Base-by-base conservation (phyloP, 306 rosid species). In the Cicer yamashitae region DNA sequence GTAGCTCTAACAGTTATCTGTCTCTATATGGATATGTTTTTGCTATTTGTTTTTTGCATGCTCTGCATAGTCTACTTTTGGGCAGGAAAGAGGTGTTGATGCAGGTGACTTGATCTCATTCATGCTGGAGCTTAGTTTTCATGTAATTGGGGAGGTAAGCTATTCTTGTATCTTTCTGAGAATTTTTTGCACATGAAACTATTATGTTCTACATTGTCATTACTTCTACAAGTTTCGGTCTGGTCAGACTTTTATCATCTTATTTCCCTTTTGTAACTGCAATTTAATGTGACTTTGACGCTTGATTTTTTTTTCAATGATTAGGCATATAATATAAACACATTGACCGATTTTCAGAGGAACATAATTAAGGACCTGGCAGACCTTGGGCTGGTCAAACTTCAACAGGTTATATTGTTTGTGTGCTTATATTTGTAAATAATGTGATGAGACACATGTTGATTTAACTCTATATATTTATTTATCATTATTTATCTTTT, bases 111-210 rank as follows among this genome's bases (percentile, higher is more conserved):
- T 94, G 84, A 91, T 94, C 82, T 86, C 96, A 18, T 91, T 91
- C 85, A 87, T 94, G 86, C 87, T 94, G 37, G 98, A 94, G 85
- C 97, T 94, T 84, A 94, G 98, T 70, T 94, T 94, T 89, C 98
- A 94, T 79, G 92, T 84, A 71, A 94, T 93, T 1, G 99, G 99
- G 71, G 93, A 91, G 96, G 97, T 92, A 87, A 78, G 70, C 50
- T 14, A 71, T 48, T 84, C 67, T 54, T 66, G 38, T 53, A 44
- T 38, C 47, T 43, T 82, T 64, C 30, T 75, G 64, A 17, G 38
- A 45, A 67, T 44, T 30, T 52, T 52, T 62, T 70, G 71, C 54
- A 37, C 67, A 45, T 43, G 46, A 48, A 71, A 59, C 53, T 65
- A 58, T 61, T 50, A 40, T 59, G 40, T 65, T 51, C 62, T 59